Percentiles rank a stretch among this genome's conserved stretches.
These are phyloP conservation scores for Teratosphaeria destructans DNA, from an alignment of 2,329 filamentous ascomycete species.

Conservation along the genomic window DNA sequence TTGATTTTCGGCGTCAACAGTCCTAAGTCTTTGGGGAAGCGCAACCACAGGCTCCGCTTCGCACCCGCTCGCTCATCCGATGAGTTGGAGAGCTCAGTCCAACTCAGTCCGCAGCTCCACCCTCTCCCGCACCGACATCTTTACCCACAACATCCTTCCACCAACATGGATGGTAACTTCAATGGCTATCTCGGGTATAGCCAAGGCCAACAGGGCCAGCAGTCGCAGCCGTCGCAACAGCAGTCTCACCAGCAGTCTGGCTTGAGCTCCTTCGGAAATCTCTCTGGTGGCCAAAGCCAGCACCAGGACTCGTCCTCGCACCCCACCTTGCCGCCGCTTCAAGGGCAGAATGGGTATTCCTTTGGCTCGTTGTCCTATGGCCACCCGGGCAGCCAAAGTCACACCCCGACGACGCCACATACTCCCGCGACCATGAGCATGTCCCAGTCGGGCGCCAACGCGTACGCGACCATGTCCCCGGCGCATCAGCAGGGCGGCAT, in stretches of 20 bases:
- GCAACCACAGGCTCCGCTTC: neutral
- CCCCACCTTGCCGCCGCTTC: conserved; percentile 26
- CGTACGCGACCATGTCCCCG: conserved; percentile 22
- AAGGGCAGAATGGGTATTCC: conserved; percentile 22
- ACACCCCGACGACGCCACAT: conserved; percentile 25
- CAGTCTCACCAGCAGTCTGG: conserved; percentile 14
- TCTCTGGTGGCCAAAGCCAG: conserved; percentile 12
- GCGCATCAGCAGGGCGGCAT: conserved; percentile 20
- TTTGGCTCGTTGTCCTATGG: conserved; percentile 26
- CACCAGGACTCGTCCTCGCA: conserved; percentile 17
- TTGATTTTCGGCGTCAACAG: neutral
- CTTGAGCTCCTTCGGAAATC: conserved; percentile 15
- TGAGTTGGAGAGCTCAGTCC: conserved; percentile 2
- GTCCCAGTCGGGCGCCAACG: conserved; percentile 16
- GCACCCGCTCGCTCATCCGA: conserved; percentile 5
- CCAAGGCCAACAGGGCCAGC: conserved; percentile 4
- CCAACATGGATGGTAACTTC: conserved; percentile 8
- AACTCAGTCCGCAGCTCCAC: conserved; percentile 8
- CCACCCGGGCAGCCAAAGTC: conserved; percentile 20
- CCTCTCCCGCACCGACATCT: conserved; percentile 6
- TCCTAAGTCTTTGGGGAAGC: neutral
- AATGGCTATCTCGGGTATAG: conserved; percentile 6
- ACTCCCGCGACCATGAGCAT: conserved; percentile 23
- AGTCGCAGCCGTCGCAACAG: conserved; percentile 10
- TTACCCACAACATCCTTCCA: conserved; percentile 1